phyloP scores from a whole-genome alignment of 441 rosid genomes.

The Pelargonium myrrhifolium region DNA sequence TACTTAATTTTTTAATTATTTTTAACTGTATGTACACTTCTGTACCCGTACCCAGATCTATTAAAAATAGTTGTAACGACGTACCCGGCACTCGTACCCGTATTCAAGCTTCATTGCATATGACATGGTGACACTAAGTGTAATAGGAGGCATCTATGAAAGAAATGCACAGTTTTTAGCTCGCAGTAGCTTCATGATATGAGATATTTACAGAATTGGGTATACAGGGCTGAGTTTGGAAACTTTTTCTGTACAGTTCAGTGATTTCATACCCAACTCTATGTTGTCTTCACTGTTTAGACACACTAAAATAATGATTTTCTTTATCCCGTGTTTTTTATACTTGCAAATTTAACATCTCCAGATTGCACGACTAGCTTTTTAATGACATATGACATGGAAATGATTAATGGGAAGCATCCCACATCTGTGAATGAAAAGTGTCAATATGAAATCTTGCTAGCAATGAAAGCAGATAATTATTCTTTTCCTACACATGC shows the following conservation, averaged over 20 bases:
- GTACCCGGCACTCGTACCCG: no score
- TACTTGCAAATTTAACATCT: neutral
- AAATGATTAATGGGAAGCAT: neutral
- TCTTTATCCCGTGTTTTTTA: no score
- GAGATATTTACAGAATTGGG: neutral
- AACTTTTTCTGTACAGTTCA: neutral
- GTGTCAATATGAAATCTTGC: neutral
- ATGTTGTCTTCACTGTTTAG: neutral
- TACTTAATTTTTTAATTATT: no score
- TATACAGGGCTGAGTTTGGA: neutral
- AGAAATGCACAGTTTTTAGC: neutral
- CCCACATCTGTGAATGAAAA: neutral
- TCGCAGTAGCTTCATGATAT: neutral
- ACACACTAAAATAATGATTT: neutral
- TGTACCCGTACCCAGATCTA: no score
- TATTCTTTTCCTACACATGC: constrained; percentile 7
- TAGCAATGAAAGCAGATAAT: neutral
- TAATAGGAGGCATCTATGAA: no score
- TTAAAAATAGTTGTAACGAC: no score
- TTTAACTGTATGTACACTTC: no score
- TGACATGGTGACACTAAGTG: no score
- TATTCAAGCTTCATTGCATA: no score
- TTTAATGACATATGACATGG: neutral
- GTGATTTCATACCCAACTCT: neutral
- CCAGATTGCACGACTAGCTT: neutral